phyloP scores from a whole-genome alignment of 495 filamentous ascomycete genomes.

The Tuber aestivum region DNA sequence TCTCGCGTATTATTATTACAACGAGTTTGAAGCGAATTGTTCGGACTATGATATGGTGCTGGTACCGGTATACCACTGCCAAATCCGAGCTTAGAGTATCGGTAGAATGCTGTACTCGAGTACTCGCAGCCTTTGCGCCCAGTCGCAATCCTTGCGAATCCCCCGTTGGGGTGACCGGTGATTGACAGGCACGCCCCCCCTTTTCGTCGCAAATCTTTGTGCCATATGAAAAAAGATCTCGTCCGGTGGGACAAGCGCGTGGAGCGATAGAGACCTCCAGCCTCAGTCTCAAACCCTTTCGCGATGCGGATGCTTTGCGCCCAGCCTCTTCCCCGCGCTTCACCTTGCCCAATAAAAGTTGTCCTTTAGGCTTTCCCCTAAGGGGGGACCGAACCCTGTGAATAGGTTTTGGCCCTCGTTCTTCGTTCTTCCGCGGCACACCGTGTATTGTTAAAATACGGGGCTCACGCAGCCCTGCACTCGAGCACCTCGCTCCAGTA shows the following conservation, averaged over 20 bases:
- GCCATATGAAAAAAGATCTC: neutral
- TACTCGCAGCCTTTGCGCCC: neutral
- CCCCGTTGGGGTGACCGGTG: neutral
- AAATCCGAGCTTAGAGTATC: neutral
- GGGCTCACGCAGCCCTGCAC: no score
- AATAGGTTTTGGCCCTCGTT: neutral
- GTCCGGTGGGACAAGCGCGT: neutral
- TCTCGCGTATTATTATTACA: constrained; percentile 4
- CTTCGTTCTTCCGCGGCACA: neutral
- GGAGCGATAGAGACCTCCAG: neutral
- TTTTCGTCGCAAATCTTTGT: neutral
- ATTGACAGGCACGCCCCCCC: neutral
- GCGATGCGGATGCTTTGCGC: neutral
- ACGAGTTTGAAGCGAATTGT: constrained; percentile 3
- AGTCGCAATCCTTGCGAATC: neutral
- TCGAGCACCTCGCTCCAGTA: neutral
- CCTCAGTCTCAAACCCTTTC: neutral
- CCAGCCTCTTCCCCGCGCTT: neutral
- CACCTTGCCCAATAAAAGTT: neutral
- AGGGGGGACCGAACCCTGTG: neutral
- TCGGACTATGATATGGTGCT: neutral
- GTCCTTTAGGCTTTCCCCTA: neutral
- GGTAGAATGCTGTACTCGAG: no score
- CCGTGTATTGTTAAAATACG: neutral
- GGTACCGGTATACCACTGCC: neutral